Percentiles rank a stretch among this genome's conserved stretches.
phyloP scores from a whole-genome alignment of 768 basidiomycete genomes.

The Hysterangium stoloniferum region DNA sequence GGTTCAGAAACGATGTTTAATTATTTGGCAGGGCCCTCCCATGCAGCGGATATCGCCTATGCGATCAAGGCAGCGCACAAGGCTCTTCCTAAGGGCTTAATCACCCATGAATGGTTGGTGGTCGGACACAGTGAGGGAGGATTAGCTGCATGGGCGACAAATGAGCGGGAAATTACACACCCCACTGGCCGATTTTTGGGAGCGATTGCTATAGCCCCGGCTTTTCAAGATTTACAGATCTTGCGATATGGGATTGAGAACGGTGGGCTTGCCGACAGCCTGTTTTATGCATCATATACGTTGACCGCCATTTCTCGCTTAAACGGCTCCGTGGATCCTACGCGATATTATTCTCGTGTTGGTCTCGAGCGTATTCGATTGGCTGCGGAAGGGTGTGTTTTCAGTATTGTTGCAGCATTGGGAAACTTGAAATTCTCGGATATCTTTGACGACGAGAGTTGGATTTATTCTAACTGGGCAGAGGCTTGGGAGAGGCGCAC shows the following conservation, averaged over 20 bases:
- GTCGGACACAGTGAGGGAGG: slow-evolving; percentile 1
- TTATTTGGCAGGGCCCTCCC: neutral
- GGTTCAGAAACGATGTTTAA: neutral
- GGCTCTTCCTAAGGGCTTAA: neutral
- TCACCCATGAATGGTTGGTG: neutral
- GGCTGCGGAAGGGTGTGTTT: neutral
- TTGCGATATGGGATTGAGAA: neutral
- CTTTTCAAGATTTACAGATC: neutral
- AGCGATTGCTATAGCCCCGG: slow-evolving; percentile 1
- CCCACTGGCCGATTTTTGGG: slow-evolving; percentile 4
- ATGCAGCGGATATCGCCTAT: neutral
- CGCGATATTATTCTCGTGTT: neutral
- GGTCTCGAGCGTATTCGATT: neutral
- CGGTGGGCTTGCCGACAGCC: neutral
- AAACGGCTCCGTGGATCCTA: neutral
- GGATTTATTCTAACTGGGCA: slow-evolving; percentile 1
- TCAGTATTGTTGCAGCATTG: neutral
- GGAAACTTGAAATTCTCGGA: neutral
- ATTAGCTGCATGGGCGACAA: neutral
- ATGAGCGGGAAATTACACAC: slow-evolving; percentile 3
- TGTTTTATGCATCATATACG: slow-evolving; percentile 5
- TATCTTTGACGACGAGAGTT: neutral
- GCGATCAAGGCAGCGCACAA: neutral
- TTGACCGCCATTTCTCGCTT: neutral
- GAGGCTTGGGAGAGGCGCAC: slow-evolving; percentile 1